Percentiles rank a stretch among this genome's conserved stretches.
phyloP scores from a whole-genome alignment of 1,139 yeast genomes.

The Arxiozyma heterogenica region DNA sequence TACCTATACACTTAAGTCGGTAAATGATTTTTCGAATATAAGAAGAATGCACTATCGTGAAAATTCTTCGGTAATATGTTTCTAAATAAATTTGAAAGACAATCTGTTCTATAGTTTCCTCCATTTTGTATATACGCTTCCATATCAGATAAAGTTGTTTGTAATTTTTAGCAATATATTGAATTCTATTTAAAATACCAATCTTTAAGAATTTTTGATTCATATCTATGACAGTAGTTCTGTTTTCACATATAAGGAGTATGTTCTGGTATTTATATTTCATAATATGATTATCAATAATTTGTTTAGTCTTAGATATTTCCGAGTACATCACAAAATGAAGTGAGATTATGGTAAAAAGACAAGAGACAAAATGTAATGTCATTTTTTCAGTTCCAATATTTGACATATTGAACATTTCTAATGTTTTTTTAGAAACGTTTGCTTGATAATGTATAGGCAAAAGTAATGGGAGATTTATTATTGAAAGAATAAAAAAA shows the following conservation, averaged over 20 bases:
- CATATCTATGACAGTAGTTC: conserved; percentile 32
- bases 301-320: conserved; percentile 34
- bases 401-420: conserved; percentile 52
- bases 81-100: conserved; percentile 24
- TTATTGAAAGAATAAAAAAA: conserved; percentile 41
- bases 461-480: conserved; percentile 45
- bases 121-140: conserved; percentile 26
- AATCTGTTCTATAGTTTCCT: conserved; percentile 35
- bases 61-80: conserved; percentile 8
- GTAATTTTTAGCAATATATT: conserved; percentile 43
- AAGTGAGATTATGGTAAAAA: conserved; percentile 44
- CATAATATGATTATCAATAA: conserved; percentile 31
- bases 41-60: not conserved
- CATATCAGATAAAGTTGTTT: conserved; percentile 32
- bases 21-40: not conserved
- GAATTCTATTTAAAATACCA: conserved; percentile 35
- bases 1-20: not conserved
- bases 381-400: conserved; percentile 42
- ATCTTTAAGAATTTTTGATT: conserved; percentile 26
- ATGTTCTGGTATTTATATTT: conserved; percentile 32
- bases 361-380: conserved; percentile 46
- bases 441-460: conserved; percentile 49
- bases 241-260: conserved; percentile 44
- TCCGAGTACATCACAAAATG: conserved; percentile 47
- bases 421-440: conserved; percentile 30